A percentile compares a stretch with the other conserved stretches of the same genome.
phyloP scores from a whole-genome alignment of 2,329 filamentous ascomycete species.

The Epicoccum nigrum region DNA sequence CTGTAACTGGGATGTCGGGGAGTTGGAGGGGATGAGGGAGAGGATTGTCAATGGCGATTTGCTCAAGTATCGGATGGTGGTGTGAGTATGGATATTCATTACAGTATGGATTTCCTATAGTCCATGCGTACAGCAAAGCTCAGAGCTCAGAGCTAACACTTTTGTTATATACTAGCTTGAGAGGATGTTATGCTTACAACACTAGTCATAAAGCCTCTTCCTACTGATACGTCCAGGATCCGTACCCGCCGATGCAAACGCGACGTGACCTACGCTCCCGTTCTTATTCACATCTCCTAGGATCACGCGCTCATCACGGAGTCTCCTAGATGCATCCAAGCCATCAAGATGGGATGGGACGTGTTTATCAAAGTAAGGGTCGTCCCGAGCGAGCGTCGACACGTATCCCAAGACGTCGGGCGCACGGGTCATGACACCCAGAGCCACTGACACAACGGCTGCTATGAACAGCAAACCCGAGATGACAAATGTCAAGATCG shows the following conservation, averaged over 20 bases:
- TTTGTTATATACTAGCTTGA: no score
- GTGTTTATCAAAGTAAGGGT: background rate
- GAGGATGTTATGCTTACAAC: no score
- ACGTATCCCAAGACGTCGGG: slow-evolving; percentile 16
- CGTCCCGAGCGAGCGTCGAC: slow-evolving; percentile 1
- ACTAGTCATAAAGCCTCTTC: slow-evolving; percentile 1
- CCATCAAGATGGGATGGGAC: slow-evolving; percentile 4
- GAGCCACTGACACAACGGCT: background rate
- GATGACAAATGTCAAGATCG: background rate
- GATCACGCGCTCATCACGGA: slow-evolving; percentile 2
- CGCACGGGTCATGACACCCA: background rate
- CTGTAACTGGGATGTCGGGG: slow-evolving; percentile 37
- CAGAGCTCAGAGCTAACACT: no score
- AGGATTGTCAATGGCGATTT: slow-evolving; percentile 12
- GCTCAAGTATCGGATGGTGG: slow-evolving; percentile 17
- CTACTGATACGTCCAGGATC: background rate
- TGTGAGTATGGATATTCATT: no score
- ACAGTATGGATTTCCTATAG: no score
- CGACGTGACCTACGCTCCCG: slow-evolving; percentile 1
- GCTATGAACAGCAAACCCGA: background rate
- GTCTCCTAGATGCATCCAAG: background rate
- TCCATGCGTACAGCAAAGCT: no score
- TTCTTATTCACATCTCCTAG: slow-evolving; percentile 8
- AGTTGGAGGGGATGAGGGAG: slow-evolving; percentile 22
- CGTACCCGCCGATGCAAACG: slow-evolving; percentile 5